Evolutionary conservation across 768 basidiomycete genomes (phyloP), one percentile per base, ranked within the genome.

Genomic region (Trametes cubensis): DNA sequence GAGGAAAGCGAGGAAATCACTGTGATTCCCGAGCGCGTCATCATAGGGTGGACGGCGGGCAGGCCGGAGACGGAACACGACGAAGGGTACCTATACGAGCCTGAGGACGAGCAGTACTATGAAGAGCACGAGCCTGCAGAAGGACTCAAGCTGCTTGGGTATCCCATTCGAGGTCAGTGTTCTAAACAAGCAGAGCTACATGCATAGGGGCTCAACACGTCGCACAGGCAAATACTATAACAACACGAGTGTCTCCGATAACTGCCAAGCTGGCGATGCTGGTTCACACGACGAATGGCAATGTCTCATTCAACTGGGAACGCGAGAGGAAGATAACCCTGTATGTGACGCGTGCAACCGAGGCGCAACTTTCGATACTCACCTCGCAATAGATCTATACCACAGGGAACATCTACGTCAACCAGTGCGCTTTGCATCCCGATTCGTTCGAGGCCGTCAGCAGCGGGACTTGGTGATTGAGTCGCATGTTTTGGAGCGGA

Each of bases 141-240:
- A 18, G 56, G 56, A 6, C 57, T 63, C 10, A 63, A 63, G 20
- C 39, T 63, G 13, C 56, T 63, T 4, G 62, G 62, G 14, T 54
- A 54, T 13, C 56, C 56, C 18, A 23, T 44, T 1, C 51, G 18
- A 25, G 62, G 62, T 63, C 30, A 20, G 61, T 47, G 18, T 23
- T 4, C 21, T 14, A 11, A 25, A 21, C 11, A 10, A 44, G 20
- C 6, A 21, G 41, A 4, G 41, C 18, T 18, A 6, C 11, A 18
- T 47, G 20, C 6, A 26, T 5, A 11, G 5, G 25, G 11, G 25
- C 5, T 41, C 17, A 38, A 21, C 41, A 6, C 17, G 7, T 7
- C 14, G 11, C 38, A 8, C 26, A 63, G 62, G 62, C 13, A 52
- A 54, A 26, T 63, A 41, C 47, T 55, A 54, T 23, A 54, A 21